Evolutionary conservation across 768 basidiomycete genomes (phyloP).

Genomic region (Strobilomyces confusus): DNA sequence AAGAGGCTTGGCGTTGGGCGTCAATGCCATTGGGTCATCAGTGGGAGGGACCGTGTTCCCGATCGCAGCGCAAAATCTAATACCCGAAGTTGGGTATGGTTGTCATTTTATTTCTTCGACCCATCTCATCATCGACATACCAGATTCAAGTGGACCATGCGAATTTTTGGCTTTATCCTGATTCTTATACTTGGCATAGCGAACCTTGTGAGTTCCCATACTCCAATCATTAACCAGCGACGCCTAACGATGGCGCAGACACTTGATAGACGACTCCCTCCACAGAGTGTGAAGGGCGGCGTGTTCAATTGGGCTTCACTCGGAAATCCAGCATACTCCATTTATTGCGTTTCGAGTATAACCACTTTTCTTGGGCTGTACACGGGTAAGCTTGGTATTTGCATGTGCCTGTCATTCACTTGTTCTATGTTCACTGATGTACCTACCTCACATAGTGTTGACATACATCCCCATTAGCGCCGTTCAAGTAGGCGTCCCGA

Average conservation of each 20-base stretch:
- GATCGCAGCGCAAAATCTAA: slow-evolving; percentile 51
- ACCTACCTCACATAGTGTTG: slow-evolving; percentile 39
- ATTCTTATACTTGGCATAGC: slow-evolving; percentile 47
- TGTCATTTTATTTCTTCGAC: neutral
- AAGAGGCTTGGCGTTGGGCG: slow-evolving; percentile 54
- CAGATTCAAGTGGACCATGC: slow-evolving; percentile 79
- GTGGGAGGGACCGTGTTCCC: slow-evolving; percentile 69
- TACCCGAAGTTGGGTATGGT: slow-evolving; percentile 52
- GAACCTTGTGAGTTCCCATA: slow-evolving; percentile 42
- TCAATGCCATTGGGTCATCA: slow-evolving; percentile 62
- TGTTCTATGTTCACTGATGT: neutral
- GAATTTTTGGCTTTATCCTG: slow-evolving; percentile 64
- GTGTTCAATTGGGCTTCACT: slow-evolving; percentile 54
- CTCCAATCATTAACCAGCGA: neutral
- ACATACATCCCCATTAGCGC: slow-evolving; percentile 66
- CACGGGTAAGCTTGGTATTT: slow-evolving; percentile 40
- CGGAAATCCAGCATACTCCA: slow-evolving; percentile 41
- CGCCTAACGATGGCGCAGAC: slow-evolving; percentile 9
- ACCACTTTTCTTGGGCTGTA: slow-evolving; percentile 66
- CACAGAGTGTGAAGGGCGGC: slow-evolving; percentile 50
- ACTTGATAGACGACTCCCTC: slow-evolving; percentile 49
- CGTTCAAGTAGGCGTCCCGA: slow-evolving; percentile 42
- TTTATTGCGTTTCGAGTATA: slow-evolving; percentile 57
- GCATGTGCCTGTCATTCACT: neutral
- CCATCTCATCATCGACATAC: neutral